A percentile compares a stretch with the other conserved stretches of the same genome.
Evolutionary conservation across 371 early-diverging fungal genomes (phyloP).

Genomic region (Choanephora cucurbitarum): DNA sequence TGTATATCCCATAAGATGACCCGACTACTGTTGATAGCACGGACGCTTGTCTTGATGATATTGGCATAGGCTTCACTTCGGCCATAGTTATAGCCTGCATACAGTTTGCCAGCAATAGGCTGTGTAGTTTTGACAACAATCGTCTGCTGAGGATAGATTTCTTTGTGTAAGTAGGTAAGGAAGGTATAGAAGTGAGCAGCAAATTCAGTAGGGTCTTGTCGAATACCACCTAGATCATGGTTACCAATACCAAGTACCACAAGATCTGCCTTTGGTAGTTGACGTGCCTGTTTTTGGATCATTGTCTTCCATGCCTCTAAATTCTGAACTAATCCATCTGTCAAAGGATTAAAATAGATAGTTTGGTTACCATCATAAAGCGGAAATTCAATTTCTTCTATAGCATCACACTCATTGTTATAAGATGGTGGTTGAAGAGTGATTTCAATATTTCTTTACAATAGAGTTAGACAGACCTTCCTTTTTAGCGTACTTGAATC

Average conservation of each 20-base stretch:
- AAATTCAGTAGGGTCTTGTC: slow-evolving; percentile 31
- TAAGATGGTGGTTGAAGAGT: too few species aligned
- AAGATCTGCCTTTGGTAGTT: slow-evolving; percentile 32
- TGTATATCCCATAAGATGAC: slow-evolving; percentile 39
- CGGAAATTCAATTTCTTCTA: too few species aligned
- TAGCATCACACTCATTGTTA: too few species aligned
- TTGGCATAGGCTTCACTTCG: slow-evolving; percentile 40
- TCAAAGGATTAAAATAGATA: background rate
- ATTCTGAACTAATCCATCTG: slow-evolving; percentile 17
- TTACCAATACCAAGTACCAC: slow-evolving; percentile 37
- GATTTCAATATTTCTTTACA: too few species aligned
- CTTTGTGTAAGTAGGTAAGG: slow-evolving; percentile 10
- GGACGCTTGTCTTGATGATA: slow-evolving; percentile 17
- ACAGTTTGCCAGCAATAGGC: slow-evolving; percentile 18
- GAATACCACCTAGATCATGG: slow-evolving; percentile 21
- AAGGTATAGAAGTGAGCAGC: slow-evolving; percentile 23
- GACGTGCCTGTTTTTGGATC: background rate
- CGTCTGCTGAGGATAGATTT: slow-evolving; percentile 24
- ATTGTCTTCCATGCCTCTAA: background rate
- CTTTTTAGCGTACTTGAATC: too few species aligned
- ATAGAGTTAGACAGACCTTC: too few species aligned
- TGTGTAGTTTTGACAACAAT: slow-evolving; percentile 40
- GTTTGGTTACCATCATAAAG: too few species aligned
- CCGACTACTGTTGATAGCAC: slow-evolving; percentile 11
- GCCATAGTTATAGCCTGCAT: slow-evolving; percentile 28